Evolutionary conservation across 192 early-diverging fungal species (phyloP).

Genomic region (Podila epigama): DNA sequence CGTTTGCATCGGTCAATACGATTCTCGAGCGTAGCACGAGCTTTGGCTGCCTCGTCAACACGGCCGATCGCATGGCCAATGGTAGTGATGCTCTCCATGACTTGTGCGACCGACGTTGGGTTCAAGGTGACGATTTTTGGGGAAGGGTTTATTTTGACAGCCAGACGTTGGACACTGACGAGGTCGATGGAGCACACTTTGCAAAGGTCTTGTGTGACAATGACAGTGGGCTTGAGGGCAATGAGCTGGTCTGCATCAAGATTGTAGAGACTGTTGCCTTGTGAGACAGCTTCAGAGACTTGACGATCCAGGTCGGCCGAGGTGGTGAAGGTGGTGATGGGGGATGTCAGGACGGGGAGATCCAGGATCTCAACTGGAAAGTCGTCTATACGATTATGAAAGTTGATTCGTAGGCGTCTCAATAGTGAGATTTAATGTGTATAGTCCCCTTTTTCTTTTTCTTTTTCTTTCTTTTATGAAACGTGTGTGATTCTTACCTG

Average conservation of each 20-base stretch:
- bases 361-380: conserved; percentile 51
- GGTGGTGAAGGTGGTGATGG: conserved; percentile 55
- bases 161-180: conserved; percentile 55
- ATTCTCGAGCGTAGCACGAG: conserved; percentile 19
- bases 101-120: conserved; percentile 50
- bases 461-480: neutral
- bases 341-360: conserved; percentile 53
- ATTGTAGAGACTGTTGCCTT: conserved; percentile 55
- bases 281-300: conserved; percentile 53
- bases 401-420: neutral
- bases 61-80: conserved; percentile 52
- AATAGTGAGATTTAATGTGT: neutral
- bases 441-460: neutral
- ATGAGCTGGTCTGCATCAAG: conserved; percentile 51
- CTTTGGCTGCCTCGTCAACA: conserved; percentile 32
- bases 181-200: conserved; percentile 62
- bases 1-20: conserved; percentile 47
- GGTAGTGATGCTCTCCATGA: conserved; percentile 51
- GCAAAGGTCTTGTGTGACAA: conserved; percentile 64
- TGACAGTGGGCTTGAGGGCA: conserved; percentile 53
- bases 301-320: conserved; percentile 61
- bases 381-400: conserved; percentile 34
- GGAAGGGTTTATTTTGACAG: conserved; percentile 51
- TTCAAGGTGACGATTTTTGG: conserved; percentile 48
- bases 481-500: conserved; percentile 34